These are phyloP conservation scores for Exophiala sp. DNA, from an alignment of 2,329 filamentous ascomycete genomes.

Conservation along the genomic window DNA sequence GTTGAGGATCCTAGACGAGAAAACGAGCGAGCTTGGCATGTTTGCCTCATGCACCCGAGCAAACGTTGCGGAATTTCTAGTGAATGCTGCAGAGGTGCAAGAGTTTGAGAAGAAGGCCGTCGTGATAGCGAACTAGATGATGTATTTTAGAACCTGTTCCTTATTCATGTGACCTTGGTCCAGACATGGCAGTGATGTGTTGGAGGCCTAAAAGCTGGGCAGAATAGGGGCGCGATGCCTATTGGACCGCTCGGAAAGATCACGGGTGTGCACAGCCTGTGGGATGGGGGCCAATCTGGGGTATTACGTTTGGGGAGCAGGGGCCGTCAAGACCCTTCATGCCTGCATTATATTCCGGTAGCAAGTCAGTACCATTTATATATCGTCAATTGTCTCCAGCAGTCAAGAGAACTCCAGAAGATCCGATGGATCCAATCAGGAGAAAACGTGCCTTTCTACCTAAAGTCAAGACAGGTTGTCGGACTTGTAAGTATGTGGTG, in stretches of 20 bases:
- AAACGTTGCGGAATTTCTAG: too few relatives aligned
- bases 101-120: too few relatives aligned
- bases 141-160: too few relatives aligned
- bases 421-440: conserved; percentile 6
- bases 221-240: neutral
- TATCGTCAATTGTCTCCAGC: neutral
- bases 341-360: neutral
- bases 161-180: neutral
- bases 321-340: neutral
- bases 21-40: too few relatives aligned
- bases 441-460: conserved; percentile 12
- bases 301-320: neutral
- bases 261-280: neutral
- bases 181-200: neutral
- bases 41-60: too few relatives aligned
- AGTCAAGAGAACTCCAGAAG: neutral
- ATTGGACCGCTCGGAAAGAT: conserved; percentile 5
- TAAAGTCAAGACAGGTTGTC: conserved; percentile 41
- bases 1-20: too few relatives aligned
- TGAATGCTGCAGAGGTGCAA: too few relatives aligned
- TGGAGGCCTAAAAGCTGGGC: neutral
- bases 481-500: conserved; percentile 53
- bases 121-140: too few relatives aligned
- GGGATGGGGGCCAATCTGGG: neutral
- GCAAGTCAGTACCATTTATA: neutral